Evolutionary conservation across 208 protist species (phyloP).

Genomic region (Plasmodiophora brassicae): DNA sequence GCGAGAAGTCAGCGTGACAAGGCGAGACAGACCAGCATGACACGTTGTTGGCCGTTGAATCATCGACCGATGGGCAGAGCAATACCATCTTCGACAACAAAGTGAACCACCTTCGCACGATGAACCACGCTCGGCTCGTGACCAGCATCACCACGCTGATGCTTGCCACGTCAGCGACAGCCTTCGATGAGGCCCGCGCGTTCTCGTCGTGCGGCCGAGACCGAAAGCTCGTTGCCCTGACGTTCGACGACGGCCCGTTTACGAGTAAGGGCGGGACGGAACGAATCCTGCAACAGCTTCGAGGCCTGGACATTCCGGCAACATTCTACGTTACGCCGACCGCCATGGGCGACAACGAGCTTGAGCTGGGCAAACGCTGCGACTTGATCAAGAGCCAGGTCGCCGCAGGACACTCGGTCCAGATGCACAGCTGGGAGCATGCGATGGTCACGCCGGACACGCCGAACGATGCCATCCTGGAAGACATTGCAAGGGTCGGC

Average conservation of each 20-base stretch:
- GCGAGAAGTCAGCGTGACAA: too few species aligned
- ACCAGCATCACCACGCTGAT: too few species aligned
- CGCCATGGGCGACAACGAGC: slow-evolving; percentile 16
- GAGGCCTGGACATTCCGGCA: background rate
- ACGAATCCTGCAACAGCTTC: background rate
- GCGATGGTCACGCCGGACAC: background rate
- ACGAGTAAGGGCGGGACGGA: background rate
- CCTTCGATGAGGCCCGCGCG: too few species aligned
- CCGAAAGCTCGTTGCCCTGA: background rate
- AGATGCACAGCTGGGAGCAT: background rate
- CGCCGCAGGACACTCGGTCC: background rate
- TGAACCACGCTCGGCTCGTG: too few species aligned
- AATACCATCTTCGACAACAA: too few species aligned
- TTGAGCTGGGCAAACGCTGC: background rate
- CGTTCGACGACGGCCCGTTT: background rate
- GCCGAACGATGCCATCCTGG: background rate
- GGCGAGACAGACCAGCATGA: too few species aligned
- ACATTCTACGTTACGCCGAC: background rate
- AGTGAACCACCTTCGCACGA: too few species aligned
- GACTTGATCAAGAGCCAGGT: background rate
- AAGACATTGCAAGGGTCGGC: background rate
- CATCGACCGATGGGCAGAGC: too few species aligned
- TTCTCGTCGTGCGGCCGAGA: background rate
- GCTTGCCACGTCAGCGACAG: too few species aligned
- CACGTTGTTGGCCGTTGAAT: too few species aligned